Evolutionary conservation across 108 stramenopile genomes (phyloP).

Genomic region (Craspedostauros australis): DNA sequence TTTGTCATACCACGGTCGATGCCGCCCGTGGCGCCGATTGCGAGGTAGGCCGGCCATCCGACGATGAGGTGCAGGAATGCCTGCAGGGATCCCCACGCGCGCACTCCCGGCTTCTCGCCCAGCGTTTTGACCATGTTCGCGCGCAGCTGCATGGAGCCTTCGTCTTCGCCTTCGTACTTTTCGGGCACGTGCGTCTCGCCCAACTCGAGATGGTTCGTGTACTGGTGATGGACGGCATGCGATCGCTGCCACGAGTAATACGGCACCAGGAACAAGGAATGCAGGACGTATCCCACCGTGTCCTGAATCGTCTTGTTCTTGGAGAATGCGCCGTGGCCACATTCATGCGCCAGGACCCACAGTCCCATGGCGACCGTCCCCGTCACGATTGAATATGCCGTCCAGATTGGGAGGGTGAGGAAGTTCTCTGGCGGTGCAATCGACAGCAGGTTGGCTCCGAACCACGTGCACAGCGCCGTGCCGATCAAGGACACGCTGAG

Average conservation of each 20-base stretch:
- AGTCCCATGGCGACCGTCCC: slow-evolving; percentile 92
- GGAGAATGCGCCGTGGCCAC: slow-evolving; percentile 96
- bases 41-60: slow-evolving; percentile 82
- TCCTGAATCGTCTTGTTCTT: slow-evolving; percentile 85
- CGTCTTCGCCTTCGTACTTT: slow-evolving; percentile 13
- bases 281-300: slow-evolving; percentile 84
- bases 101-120: slow-evolving; percentile 53
- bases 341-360: slow-evolving; percentile 98
- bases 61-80: slow-evolving; percentile 70
- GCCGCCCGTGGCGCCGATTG: slow-evolving; percentile 83
- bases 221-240: slow-evolving; percentile 95
- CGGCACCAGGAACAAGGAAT: slow-evolving; percentile 92
- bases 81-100: slow-evolving; percentile 61
- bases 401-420: slow-evolving; percentile 66
- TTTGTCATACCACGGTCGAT: slow-evolving; percentile 67
- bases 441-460: slow-evolving; percentile 50
- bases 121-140: slow-evolving; percentile 36
- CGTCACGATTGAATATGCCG: slow-evolving; percentile 64
- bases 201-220: slow-evolving; percentile 92
- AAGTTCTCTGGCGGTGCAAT: slow-evolving; percentile 56
- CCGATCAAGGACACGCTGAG: slow-evolving; percentile 61
- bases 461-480: slow-evolving; percentile 66
- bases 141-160: slow-evolving; percentile 38
- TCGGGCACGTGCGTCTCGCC: slow-evolving; percentile 93
- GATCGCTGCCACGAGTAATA: slow-evolving; percentile 92